These are phyloP conservation scores for Aspergillus carbonarius DNA, from an alignment of 2,329 filamentous ascomycete species.

Conservation along the genomic window DNA sequence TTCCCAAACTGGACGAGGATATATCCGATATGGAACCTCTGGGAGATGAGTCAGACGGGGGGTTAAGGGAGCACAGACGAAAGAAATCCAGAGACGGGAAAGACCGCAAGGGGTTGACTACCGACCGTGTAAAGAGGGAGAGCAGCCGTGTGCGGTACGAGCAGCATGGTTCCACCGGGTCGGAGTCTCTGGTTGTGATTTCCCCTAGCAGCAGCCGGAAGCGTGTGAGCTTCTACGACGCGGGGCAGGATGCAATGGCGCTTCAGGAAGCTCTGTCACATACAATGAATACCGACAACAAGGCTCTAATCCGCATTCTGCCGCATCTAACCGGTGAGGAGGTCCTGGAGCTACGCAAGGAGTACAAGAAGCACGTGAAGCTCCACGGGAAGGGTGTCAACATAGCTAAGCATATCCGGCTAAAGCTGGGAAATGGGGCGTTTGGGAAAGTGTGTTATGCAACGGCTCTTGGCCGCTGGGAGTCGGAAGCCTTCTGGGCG, in stretches of 20 bases:
- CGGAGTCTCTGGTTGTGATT: conserved; percentile 41
- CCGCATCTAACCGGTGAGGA: conserved; percentile 84
- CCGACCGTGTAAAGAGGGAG: conserved; percentile 26
- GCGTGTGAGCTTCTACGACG: conserved; percentile 79
- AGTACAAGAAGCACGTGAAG: conserved; percentile 90
- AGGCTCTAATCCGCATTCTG: conserved; percentile 76
- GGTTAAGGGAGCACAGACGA: conserved; percentile 26
- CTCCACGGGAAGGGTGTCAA: conserved; percentile 50
- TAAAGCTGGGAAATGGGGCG: conserved; percentile 48
- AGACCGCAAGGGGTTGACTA: conserved; percentile 29
- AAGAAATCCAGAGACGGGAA: conserved; percentile 32
- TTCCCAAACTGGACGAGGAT: conserved; percentile 56
- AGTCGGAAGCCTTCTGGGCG: conserved; percentile 94
- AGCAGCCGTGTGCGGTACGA: conserved; percentile 26
- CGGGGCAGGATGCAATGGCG: conserved; percentile 71
- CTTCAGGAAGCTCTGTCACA: conserved; percentile 73
- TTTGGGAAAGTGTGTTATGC: conserved; percentile 92
- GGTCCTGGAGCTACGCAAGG: conserved; percentile 76
- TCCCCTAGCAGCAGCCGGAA: conserved; percentile 51
- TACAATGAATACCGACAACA: conserved; percentile 65
- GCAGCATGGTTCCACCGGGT: conserved; percentile 34
- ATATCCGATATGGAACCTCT: conserved; percentile 52
- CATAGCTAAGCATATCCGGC: conserved; percentile 52
- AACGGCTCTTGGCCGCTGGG: conserved; percentile 84
- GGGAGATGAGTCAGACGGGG: conserved; percentile 32